Base-by-base conservation (phyloP, 106 monocot species). In the Phalaenopsis aphrodite region DNA sequence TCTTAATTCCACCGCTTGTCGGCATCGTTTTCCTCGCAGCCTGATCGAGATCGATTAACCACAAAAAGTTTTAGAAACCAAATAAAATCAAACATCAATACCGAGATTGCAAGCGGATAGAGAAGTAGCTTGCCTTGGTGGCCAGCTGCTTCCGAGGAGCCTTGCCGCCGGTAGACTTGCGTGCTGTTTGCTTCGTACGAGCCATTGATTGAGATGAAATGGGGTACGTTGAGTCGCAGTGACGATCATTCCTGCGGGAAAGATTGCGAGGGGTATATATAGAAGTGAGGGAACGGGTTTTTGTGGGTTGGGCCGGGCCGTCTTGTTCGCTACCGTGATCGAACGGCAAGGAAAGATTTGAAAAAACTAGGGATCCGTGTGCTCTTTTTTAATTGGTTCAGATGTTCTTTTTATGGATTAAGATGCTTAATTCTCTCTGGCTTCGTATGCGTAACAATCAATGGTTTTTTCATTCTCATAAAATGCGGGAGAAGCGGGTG, bases 1-100 rank as follows among this genome's bases (percentile, higher is more conserved):
- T 85, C 85, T 85, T 85, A 7, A 85, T 81, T 1, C 85, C 85
- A n/a, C 85, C 85, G 46, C 81, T 85, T 5, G 81, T 79, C 42
- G 85, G 81, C 30, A 81, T 81, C 2, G 85, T 81, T 79, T 84
- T 84, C 43, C 85, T 49, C 43, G 85, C 85, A 24, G 81, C 85
- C 52, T 52, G 12, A 52, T 12, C 52, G 12, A 12, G 52, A 52
- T 52, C 52, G 12, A 52, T 52, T 52, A 52, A 52, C 0, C 0
- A 30, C 30, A 30, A 52, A 52, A 52, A 52, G 1, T 14, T 30
- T 52, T 10, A 52, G 2, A 52, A 52, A 52, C 52, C 52, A 48
- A 48, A 48, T 48, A 48, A 6, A 11, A 48, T 52, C 15, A 12
- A 52, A 3, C 3, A 52, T 12, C 14, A 52, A 12, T 52, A 14